Evolutionary conservation across 257 asterid genomes (phyloP).

Genomic region (Asclepias syriaca): DNA sequence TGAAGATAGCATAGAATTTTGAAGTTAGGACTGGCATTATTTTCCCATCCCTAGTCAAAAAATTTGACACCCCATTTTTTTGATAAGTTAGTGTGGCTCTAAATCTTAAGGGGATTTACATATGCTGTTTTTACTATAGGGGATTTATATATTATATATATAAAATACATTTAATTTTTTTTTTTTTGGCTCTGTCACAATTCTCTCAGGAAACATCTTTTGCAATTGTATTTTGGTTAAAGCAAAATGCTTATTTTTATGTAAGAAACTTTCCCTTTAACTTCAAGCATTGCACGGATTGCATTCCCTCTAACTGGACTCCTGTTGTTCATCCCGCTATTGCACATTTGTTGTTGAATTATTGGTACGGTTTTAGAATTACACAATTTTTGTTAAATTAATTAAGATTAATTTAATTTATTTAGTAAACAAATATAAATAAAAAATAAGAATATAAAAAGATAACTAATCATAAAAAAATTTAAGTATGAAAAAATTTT

Average conservation of each 20-base stretch:
- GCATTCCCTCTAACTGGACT: background rate
- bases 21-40: background rate
- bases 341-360: no score
- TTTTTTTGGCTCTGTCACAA: background rate
- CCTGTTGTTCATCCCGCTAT: background rate
- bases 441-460: no score
- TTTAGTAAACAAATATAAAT: no score
- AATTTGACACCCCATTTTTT: background rate
- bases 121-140: background rate
- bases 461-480: no score
- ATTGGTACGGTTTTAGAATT: no score
- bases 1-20: background rate
- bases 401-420: no score
- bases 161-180: no score
- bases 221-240: background rate
- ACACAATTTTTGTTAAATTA: no score
- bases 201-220: background rate
- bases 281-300: background rate
- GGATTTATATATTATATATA: background rate
- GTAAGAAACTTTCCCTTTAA: background rate
- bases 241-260: background rate
- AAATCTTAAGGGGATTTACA: background rate
- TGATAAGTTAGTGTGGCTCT: background rate
- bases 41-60: conserved; percentile 4
- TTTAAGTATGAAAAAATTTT: no score